Conservation (phyloP, 495 filamentous ascomycete species). For the Penicillium parvum region DNA sequence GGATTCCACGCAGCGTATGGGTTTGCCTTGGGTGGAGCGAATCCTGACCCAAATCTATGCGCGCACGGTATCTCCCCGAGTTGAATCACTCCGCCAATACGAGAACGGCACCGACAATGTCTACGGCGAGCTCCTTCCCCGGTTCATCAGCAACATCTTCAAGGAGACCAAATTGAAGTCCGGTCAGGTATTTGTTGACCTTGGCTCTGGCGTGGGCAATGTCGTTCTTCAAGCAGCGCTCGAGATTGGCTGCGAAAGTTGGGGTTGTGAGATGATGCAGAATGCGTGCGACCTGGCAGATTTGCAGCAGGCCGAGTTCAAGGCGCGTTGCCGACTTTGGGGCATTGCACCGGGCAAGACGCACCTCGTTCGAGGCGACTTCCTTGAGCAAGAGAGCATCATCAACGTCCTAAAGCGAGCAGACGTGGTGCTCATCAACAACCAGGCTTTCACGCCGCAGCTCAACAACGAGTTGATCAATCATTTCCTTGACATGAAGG, state of each 20-base stretch:
- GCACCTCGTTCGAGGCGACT: conserved; percentile 79
- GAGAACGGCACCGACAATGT: conserved; percentile 85
- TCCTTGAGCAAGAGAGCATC: conserved; percentile 69
- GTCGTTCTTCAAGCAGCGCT: conserved; percentile 92
- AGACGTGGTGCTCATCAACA: conserved; percentile 94
- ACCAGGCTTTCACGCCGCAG: conserved; percentile 84
- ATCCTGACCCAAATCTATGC: conserved; percentile 87
- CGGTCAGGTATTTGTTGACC: conserved; percentile 82
- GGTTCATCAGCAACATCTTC: conserved; percentile 76
- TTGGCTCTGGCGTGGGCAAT: conserved; percentile 93
- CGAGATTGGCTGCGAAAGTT: conserved; percentile 89
- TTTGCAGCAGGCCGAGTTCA: conserved; percentile 81
- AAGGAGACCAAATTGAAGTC: conserved; percentile 72
- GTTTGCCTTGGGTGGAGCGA: conserved; percentile 65
- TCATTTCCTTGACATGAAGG: conserved; percentile 92
- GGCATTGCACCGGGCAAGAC: conserved; percentile 75
- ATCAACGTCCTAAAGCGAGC: conserved; percentile 69
- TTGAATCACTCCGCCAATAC: conserved; percentile 75
- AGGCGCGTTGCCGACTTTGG: conserved; percentile 80
- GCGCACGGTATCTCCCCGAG: conserved; percentile 84
- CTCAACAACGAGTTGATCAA: conserved; percentile 82
- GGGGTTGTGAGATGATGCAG: conserved; percentile 94
- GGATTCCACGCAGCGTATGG: conserved; percentile 57
- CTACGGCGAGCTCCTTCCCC: conserved; percentile 86
- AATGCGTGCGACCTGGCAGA: conserved; percentile 81